These are phyloP conservation scores for Cerrena zonata DNA, from an alignment of 1,284 basidiomycete genomes.

Conservation along the genomic window DNA sequence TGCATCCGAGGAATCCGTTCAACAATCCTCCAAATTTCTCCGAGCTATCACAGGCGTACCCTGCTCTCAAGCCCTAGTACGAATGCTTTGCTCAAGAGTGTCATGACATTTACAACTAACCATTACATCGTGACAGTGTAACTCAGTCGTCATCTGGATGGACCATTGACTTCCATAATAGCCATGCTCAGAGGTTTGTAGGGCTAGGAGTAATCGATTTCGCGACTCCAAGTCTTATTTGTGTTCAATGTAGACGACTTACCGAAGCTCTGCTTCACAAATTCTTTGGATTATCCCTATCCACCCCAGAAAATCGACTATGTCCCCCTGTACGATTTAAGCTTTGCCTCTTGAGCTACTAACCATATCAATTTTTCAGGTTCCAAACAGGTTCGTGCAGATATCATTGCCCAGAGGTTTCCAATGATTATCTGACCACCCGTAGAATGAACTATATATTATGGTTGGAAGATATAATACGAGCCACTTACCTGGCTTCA, in stretches of 20 bases:
- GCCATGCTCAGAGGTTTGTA: constrained; percentile 58
- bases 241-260: constrained; percentile 45
- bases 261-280: constrained; percentile 71
- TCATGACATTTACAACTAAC: background rate
- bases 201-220: background rate
- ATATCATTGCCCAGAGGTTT: background rate
- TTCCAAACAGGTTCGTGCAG: constrained; percentile 56
- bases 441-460: constrained; percentile 71
- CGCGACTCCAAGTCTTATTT: background rate
- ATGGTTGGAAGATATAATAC: constrained; percentile 63
- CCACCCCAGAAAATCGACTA: constrained; percentile 64
- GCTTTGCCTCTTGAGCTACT: background rate
- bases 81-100: constrained; percentile 18
- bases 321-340: constrained; percentile 72
- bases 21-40: constrained; percentile 56
- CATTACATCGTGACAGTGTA: constrained; percentile 25
- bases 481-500: constrained; percentile 14
- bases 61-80: constrained; percentile 58
- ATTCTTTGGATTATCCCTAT: constrained; percentile 65
- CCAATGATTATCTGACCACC: background rate
- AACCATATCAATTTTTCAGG: constrained; percentile 30
- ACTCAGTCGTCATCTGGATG: constrained; percentile 29
- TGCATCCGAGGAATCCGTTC: constrained; percentile 65
- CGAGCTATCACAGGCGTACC: constrained; percentile 52
- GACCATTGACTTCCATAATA: constrained; percentile 71